Base-by-base conservation (phyloP, 2,329 filamentous ascomycete genomes). In the Trichoderma oligosporum region DNA sequence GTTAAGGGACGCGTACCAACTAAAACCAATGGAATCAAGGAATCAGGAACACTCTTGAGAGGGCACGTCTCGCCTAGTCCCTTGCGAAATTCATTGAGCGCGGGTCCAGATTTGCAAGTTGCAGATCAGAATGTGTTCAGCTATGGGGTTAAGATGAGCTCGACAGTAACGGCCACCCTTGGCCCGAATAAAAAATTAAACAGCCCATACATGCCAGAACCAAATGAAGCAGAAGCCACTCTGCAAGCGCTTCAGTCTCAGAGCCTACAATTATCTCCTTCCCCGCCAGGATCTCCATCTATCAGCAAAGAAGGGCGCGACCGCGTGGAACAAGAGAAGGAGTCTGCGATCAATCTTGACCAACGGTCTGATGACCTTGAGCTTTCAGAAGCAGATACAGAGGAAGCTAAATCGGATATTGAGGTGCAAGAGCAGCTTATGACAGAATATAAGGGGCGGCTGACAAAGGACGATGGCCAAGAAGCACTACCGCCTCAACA, bases 201-300 rank as follows among this genome's bases (percentile, higher is more conserved):
- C 24, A 38, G 25, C n/a, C 18, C 39, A 18, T 36, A 57, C 16
- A 24, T 18, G 9, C 29, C 29, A 25, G 45, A 22, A 11, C 47
- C 47, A 31, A 39, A 29, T 22, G 39, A 57, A n/a, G 16, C n/a
- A 14, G 48, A 9, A 5, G 22, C 35, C n/a, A 29, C 47, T 33
- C 25, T 47, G 16, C 47, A 54, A 22, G n/a, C 25, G 4, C 36
- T 33, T 35, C 54, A 56, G 20, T 48, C 54, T 22, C 54, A 56
- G n/a, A 20, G 36, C 8, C 36, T 41, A 44, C 54, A 44, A 16
- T 22, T 29, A 7, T 51, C 54, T 9, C 46, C 54, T 2, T 46
- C 54, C 22, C 12, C 22, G n/a, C 44, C 54, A 9, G 54, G 44
- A 42, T 44, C 52, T 25, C 41, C 39, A 20, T 44, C 51, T 14